These are phyloP conservation scores for Botrytis porri DNA, from an alignment of 2,329 filamentous ascomycete genomes.

Conservation along the genomic window DNA sequence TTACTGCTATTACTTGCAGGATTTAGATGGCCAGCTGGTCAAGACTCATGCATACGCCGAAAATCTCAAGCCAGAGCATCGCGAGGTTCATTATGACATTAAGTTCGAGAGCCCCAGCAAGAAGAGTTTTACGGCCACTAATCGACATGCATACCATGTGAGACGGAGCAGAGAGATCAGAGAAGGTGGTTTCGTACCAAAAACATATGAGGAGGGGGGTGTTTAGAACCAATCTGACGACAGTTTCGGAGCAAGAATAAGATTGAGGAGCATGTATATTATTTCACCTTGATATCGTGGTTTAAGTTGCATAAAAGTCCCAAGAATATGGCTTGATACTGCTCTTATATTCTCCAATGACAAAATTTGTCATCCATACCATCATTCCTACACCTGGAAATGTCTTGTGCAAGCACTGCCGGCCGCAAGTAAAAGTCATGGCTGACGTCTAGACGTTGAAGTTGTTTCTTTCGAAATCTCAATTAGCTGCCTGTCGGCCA, in stretches of 20 bases:
- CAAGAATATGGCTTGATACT: background rate
- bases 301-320: background rate
- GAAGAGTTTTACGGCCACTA: background rate
- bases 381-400: background rate
- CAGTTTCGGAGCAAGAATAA: background rate
- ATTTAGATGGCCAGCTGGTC: background rate
- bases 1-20: background rate
- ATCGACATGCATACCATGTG: background rate
- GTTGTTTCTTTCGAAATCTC: background rate
- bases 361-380: background rate
- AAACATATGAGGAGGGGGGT: background rate
- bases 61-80: background rate
- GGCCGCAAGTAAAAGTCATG: background rate
- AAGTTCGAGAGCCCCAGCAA: background rate
- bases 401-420: background rate
- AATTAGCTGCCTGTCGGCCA: background rate
- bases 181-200: background rate
- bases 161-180: background rate
- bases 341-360: background rate
- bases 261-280: background rate
- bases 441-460: background rate
- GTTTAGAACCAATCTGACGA: background rate
- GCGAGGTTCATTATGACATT: background rate
- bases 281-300: background rate
- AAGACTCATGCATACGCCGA: background rate